Conservation (phyloP, 2,329 filamentous ascomycete genomes). For the Aureobasidium sp. region DNA sequence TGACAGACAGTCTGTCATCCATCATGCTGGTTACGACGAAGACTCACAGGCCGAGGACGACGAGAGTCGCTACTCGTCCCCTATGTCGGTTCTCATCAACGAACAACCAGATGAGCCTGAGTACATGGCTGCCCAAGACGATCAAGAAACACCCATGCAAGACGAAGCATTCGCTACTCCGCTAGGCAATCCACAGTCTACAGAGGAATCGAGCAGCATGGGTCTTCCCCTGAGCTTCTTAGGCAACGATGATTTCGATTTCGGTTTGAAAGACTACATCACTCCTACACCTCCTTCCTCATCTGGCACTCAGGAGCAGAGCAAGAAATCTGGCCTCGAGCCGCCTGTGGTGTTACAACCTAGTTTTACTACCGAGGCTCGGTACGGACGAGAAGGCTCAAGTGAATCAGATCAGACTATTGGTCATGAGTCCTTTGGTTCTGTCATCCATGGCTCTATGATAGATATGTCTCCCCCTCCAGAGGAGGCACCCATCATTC, state of each 20-base stretch:
- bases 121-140: background rate
- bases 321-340: background rate
- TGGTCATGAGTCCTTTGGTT: constrained; percentile 9
- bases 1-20: constrained; percentile 44
- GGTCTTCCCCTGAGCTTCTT: constrained; percentile 43
- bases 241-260: constrained; percentile 42
- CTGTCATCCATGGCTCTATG: constrained; percentile 10
- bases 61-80: constrained; percentile 41
- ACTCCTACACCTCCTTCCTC: constrained; percentile 18
- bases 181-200: background rate
- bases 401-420: constrained; percentile 2
- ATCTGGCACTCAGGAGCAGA: background rate
- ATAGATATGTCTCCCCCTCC: constrained; percentile 20
- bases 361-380: constrained; percentile 15
- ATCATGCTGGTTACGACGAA: constrained; percentile 40
- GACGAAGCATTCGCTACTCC: constrained; percentile 8
- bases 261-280: constrained; percentile 49
- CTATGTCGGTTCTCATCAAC: background rate
- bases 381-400: constrained; percentile 18
- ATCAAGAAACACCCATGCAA: constrained; percentile 12
- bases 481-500: constrained; percentile 54
- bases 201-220: constrained; percentile 20
- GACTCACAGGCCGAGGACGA: constrained; percentile 38
- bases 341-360: constrained; percentile 1
- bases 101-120: constrained; percentile 9